Evolutionary conservation across 768 basidiomycete species (phyloP).

Genomic region (Hemileccinum impolitum): DNA sequence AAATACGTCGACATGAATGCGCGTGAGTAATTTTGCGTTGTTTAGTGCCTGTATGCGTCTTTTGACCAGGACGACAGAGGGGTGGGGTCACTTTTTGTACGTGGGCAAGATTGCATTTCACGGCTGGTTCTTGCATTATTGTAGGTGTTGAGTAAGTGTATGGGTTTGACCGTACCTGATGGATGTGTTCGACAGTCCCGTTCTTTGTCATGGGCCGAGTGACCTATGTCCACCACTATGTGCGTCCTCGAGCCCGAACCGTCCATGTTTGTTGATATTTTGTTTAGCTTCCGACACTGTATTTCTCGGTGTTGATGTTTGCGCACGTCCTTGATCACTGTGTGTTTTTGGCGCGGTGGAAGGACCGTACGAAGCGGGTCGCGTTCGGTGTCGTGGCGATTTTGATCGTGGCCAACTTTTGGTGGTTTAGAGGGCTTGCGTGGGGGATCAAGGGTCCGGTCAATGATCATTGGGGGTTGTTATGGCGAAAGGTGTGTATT

Average conservation of each 20-base stretch:
- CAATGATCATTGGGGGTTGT: conserved; percentile 70
- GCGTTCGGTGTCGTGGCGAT: conserved; percentile 62
- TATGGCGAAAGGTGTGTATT: conserved; percentile 45
- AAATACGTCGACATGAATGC: conserved; percentile 90
- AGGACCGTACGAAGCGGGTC: conserved; percentile 62
- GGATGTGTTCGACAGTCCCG: conserved; percentile 53
- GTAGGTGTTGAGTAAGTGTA: conserved; percentile 48
- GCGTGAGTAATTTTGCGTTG: conserved; percentile 44
- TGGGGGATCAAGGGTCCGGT: conserved; percentile 93
- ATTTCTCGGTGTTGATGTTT: conserved; percentile 91
- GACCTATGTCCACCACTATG: conserved; percentile 95
- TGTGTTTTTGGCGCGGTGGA: conserved; percentile 75
- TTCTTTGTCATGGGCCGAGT: conserved; percentile 99
- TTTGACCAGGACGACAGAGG: conserved; percentile 43
- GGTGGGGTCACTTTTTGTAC: conserved; percentile 95
- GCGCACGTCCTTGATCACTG: conserved; percentile 92
- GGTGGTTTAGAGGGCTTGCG: conserved; percentile 90
- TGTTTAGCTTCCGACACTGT: conserved; percentile 85
- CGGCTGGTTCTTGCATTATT: conserved; percentile 90
- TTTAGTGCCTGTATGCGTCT: neutral
- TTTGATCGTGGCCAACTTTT: conserved; percentile 74
- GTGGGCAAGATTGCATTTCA: conserved; percentile 87
- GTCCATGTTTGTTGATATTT: neutral
- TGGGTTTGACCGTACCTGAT: neutral
- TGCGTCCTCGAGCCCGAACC: conserved; percentile 38